Conservation (phyloP, 768 basidiomycete species). For the Phylloporus arenicola region DNA sequence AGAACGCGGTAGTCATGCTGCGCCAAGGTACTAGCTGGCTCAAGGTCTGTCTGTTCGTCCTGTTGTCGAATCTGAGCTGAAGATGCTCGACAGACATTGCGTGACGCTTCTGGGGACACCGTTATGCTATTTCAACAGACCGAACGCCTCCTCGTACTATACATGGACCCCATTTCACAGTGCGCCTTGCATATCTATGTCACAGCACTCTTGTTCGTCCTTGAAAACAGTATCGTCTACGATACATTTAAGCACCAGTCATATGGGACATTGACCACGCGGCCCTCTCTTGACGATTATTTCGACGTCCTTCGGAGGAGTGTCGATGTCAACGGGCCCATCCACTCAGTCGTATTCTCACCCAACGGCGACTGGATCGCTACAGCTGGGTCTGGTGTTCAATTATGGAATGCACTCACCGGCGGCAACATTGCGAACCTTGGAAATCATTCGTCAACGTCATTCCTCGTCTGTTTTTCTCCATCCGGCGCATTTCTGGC, state of each 20-base stretch:
- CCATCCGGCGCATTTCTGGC: constrained; percentile 9
- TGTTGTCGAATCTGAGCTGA: background rate
- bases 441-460: constrained; percentile 3
- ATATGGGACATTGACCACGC: background rate
- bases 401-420: constrained; percentile 13
- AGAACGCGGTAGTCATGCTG: constrained; percentile 10
- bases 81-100: background rate
- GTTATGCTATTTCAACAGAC: constrained; percentile 6
- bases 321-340: background rate
- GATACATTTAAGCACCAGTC: constrained; percentile 12
- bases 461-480: constrained; percentile 9
- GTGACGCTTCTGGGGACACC: background rate
- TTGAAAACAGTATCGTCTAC: constrained; percentile 5
- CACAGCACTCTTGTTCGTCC: constrained; percentile 7
- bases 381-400: constrained; percentile 10
- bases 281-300: background rate
- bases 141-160: constrained; percentile 12
- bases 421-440: constrained; percentile 11
- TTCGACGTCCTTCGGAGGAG: constrained; percentile 6
- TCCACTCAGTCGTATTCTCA: constrained; percentile 13
- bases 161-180: constrained; percentile 7
- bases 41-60: constrained; percentile 1
- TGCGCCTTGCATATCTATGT: constrained; percentile 13
- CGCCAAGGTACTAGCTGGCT: constrained; percentile 7
- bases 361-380: constrained; percentile 8